A percentile compares a stretch with the other conserved stretches of the same genome.
These are phyloP conservation scores for Trichocladium uniseriatum DNA, from an alignment of 495 filamentous ascomycete species.

Conservation along the genomic window DNA sequence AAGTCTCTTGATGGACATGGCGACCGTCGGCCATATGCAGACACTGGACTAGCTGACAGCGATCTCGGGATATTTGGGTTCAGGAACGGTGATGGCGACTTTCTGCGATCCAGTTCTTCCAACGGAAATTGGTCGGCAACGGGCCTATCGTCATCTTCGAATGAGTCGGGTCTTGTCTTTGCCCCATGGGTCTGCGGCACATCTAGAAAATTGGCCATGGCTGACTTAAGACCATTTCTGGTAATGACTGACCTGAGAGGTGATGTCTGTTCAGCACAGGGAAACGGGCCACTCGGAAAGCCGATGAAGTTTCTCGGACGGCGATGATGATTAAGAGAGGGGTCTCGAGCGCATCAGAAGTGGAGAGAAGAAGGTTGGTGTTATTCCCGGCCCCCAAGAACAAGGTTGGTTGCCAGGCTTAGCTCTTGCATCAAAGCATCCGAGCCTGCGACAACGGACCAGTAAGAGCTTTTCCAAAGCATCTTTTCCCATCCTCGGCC, in stretches of 20 bases:
- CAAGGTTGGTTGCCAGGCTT: no score
- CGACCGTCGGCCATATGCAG: conserved; percentile 8
- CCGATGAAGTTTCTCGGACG: not conserved
- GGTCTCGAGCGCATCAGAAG: not conserved
- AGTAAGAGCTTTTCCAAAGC: no score
- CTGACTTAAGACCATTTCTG: not conserved
- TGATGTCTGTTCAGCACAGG: no score
- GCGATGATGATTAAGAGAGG: not conserved
- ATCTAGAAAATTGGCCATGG: conserved; percentile 10
- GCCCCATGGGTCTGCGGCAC: conserved; percentile 8
- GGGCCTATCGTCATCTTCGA: conserved; percentile 27
- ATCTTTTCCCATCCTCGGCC: no score
- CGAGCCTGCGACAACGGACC: no score
- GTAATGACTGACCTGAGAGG: no score
- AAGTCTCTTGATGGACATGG: conserved; percentile 7
- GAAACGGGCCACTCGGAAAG: no score
- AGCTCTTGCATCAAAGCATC: no score
- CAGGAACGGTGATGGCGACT: conserved; percentile 13
- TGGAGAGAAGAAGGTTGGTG: not conserved
- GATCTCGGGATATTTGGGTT: conserved; percentile 24
- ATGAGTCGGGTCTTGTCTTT: conserved; percentile 12
- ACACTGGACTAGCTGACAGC: conserved; percentile 25
- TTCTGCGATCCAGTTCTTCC: conserved; percentile 6
- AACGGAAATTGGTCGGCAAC: conserved; percentile 11
- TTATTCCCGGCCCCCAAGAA: conserved; percentile 7